Conservation (phyloP, 1,284 basidiomycete genomes). For the Pterula multifida region DNA sequence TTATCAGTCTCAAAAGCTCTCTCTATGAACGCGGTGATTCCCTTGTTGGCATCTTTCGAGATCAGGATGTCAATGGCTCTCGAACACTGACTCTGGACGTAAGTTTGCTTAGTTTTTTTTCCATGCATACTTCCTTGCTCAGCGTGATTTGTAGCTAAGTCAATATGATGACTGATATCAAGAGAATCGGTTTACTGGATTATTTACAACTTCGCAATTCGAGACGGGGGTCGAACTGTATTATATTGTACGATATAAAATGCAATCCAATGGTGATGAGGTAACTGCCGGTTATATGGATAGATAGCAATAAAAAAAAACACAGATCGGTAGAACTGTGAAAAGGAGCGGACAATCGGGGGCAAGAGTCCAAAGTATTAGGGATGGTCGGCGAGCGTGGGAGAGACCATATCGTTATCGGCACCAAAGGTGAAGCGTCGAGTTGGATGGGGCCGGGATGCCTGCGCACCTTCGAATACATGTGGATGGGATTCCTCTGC, state of each 20-base stretch:
- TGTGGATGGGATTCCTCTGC: neutral
- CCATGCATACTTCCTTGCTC: too few relatives aligned
- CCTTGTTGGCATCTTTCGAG: conserved; percentile 87
- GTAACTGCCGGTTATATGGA: too few relatives aligned
- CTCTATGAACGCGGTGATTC: conserved; percentile 88
- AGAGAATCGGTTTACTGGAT: neutral
- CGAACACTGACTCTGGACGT: conserved; percentile 84
- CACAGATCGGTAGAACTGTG: neutral
- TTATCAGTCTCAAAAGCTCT: conserved; percentile 90
- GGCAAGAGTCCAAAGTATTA: neutral
- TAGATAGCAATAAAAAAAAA: too few relatives aligned
- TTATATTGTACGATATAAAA: neutral
- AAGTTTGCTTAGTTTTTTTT: conserved; percentile 23
- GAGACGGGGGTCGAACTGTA: neutral
- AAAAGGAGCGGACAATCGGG: neutral
- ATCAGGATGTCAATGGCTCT: conserved; percentile 89
- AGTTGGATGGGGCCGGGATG: neutral
- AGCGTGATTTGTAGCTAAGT: conserved; percentile 20
- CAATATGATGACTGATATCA: conserved; percentile 24
- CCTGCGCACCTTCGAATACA: too few relatives aligned
- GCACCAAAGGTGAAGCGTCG: neutral
- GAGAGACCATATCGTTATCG: neutral
- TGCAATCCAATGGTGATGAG: neutral
- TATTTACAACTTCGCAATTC: neutral
- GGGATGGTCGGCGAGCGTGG: neutral